Conservation (phyloP, 2,329 filamentous ascomycete species). For the Trichoderma asperellum region DNA sequence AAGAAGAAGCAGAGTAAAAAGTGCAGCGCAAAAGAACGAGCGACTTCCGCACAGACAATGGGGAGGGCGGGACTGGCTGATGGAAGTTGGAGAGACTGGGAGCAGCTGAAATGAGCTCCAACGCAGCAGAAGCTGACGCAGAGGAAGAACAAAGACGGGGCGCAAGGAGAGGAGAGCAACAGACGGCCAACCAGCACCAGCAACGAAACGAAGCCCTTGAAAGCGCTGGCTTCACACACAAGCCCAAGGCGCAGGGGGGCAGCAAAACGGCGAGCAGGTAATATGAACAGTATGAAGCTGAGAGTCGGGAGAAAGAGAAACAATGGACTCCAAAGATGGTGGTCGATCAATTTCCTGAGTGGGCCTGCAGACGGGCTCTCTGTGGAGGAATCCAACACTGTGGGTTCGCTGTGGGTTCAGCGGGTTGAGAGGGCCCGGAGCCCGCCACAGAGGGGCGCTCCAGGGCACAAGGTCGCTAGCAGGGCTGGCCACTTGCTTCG, state of each 20-base stretch:
- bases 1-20: not conserved
- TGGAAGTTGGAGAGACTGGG: not conserved
- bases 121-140: not conserved
- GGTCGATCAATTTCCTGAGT: constrained; percentile 28
- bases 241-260: not conserved
- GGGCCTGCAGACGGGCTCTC: constrained; percentile 9
- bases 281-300: not conserved
- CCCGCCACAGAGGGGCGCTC: constrained; percentile 12
- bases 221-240: constrained; percentile 7
- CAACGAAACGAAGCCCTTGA: constrained; percentile 2
- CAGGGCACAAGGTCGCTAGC: constrained; percentile 13
- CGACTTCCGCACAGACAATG: constrained; percentile 8
- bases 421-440: constrained; percentile 17
- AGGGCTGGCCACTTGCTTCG: not conserved
- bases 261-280: not conserved
- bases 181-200: constrained; percentile 5
- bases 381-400: constrained; percentile 19
- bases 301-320: constrained; percentile 5
- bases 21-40: constrained; percentile 11
- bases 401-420: constrained; percentile 24
- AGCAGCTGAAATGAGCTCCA: not conserved
- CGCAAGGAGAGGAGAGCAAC: constrained; percentile 6
- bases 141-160: not conserved
- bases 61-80: not conserved
- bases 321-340: constrained; percentile 11